phyloP scores from a whole-genome alignment of 2,329 filamentous ascomycete genomes.

The Lachnellula hyalina region DNA sequence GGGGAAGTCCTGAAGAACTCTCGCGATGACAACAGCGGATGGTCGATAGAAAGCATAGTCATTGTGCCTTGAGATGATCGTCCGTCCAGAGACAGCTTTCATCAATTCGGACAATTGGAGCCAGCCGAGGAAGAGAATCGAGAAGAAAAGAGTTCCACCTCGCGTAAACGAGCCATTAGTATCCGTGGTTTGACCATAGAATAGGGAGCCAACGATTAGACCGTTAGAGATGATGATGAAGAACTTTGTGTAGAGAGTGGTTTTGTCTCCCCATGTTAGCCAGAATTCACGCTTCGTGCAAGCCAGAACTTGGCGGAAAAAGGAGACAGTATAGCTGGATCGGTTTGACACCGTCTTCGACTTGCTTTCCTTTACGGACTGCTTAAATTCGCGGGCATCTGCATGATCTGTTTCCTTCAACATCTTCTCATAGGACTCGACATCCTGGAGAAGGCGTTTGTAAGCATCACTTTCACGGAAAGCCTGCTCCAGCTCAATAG shows the following conservation, averaged over 20 bases:
- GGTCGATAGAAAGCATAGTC: conserved; percentile 68
- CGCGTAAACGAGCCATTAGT: conserved; percentile 58
- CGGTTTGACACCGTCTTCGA: conserved; percentile 63
- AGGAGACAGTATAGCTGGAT: conserved; percentile 72
- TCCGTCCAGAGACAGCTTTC: conserved; percentile 67
- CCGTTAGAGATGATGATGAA: conserved; percentile 72
- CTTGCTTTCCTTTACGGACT: conserved; percentile 60
- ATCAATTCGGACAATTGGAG: conserved; percentile 74
- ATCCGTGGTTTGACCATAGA: conserved; percentile 60
- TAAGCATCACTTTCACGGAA: conserved; percentile 62
- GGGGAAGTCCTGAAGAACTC: conserved; percentile 59
- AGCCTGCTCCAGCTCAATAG: conserved; percentile 56
- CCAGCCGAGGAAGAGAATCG: conserved; percentile 62
- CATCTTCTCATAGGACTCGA: conserved; percentile 54
- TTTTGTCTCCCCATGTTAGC: conserved; percentile 70
- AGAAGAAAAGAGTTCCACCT: conserved; percentile 61
- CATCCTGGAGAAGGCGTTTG: conserved; percentile 53
- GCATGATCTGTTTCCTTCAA: conserved; percentile 51
- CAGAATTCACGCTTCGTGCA: conserved; percentile 71
- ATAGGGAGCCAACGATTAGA: conserved; percentile 73
- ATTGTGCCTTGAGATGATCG: conserved; percentile 62
- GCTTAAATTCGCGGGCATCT: conserved; percentile 60
- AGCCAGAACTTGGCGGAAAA: conserved; percentile 63
- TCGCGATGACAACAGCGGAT: conserved; percentile 58
- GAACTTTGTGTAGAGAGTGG: conserved; percentile 70